Base-by-base conservation (phyloP, 2,329 filamentous ascomycete genomes). In the Colletotrichum cordylinicola region DNA sequence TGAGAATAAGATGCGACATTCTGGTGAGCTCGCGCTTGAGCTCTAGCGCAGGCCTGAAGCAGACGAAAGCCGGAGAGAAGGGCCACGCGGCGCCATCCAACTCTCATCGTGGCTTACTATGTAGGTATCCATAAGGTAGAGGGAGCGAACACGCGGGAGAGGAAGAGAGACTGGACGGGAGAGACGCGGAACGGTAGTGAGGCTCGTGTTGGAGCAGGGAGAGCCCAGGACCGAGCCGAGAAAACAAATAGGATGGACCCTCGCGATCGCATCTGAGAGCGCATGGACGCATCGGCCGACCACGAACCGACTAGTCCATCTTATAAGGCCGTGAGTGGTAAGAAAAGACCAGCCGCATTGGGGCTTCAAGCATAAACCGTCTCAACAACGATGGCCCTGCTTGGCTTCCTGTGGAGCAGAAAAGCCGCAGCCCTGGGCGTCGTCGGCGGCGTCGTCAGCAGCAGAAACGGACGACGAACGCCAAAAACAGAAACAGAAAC, bases 1-100 rank as follows among this genome's bases (percentile, higher is more conserved):
- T 65, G 70, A 74, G 70, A 37, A 67, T 31, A 62, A 65, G 43
- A 74, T 68, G 74, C 58, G 58, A 35, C 58, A 73, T 73, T 76
- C 74, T 76, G 64, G 70, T 69, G 58, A 69, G 65, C 48, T 74
- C 60, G 27, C 64, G 33, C 65, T 24, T 69, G 52, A 48, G 33
- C 37, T 74, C 39, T 58, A 69, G 43, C 48, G 58, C 60, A 61
- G 43, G 64, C 64, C 64, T 73, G 70, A 74, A 69, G 70, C 70
- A 73, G 48, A 64, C 64, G 62, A 43, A 33, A 56, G 62, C 67
- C 27, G 43, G 62, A 62, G 56, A 61, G 37, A 60, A 64, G 58
- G 56, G 70, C 64, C 74, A 65, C 31, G 27, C 73, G 62, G 64
- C 43, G 48, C 35, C 70, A 48, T 39, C 33, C 64, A 65, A 39